Evolutionary conservation across 805 yeast species (phyloP), one percentile per base, ranked within the genome.

Genomic region (Barnettozyma botsteinii): DNA sequence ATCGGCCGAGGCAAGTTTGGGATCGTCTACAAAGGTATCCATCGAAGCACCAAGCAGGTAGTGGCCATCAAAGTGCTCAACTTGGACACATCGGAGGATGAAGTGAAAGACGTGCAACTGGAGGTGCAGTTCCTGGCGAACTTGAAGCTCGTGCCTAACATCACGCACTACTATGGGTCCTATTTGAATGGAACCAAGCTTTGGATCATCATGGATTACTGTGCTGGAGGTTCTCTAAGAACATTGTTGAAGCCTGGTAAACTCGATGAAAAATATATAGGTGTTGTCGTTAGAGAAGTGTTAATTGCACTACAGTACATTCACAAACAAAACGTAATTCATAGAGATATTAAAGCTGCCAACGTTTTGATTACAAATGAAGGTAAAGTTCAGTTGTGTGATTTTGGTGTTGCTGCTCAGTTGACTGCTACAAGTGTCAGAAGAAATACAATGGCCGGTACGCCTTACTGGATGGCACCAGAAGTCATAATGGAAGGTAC

Each of bases 401-500:
- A 93, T 61, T 93, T 93, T 64, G 99, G 99, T 24, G 98, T 94
- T 18, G 98, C 99, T 1, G 97, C 97, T 2, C 91, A 87, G 57
- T 67, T 89, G 32, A 77, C 94, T 3, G 72, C 89, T 27, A 73
- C 81, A 28, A 77, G 79, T 15, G 60, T 81, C 33, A 86, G 88
- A 57, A 71, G 98, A 52, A 85, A 91, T 26, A 93, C 98, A 0
- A 88, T 94, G 77, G 98, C 96, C 0, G 95, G 95, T 7, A 85
- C 95, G 1, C 94, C 94, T 0, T 93, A 88, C 58, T 93, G 98
- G 98, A 93, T 93, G 98, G 97, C 98, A 0, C 98, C 98, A 0
- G 98, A 91, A 60, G 98, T 91, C 24, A 91, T 91, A 29, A 74
- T 85, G 65, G 97, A 91, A 60, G 95, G 94, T 30, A 84, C 82